Conservation (phyloP, 768 basidiomycete genomes). For the Podaxis sp. region DNA sequence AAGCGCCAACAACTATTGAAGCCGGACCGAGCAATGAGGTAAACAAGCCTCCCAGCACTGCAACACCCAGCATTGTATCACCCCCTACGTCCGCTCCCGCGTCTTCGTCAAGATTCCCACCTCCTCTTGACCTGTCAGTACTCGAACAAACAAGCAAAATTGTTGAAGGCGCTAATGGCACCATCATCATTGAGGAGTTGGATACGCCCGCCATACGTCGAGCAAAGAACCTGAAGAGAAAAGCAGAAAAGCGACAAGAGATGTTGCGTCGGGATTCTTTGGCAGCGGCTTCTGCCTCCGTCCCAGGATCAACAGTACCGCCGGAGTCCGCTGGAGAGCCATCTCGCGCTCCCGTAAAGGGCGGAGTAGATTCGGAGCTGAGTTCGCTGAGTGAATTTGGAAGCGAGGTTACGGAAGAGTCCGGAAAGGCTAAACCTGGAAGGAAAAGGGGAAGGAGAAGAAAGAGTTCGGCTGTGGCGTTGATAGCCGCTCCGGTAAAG, state of each 20-base stretch:
- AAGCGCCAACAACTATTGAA: neutral
- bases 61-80: neutral
- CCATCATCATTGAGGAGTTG: constrained; percentile 66
- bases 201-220: constrained; percentile 71
- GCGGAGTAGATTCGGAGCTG: constrained; percentile 37
- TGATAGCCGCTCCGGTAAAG: constrained; percentile 13
- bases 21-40: neutral
- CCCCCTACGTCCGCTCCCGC: constrained; percentile 3
- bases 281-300: neutral
- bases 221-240: constrained; percentile 43
- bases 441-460: constrained; percentile 16
- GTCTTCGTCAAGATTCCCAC: neutral
- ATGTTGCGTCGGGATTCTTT: constrained; percentile 4
- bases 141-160: constrained; percentile 22
- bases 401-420: constrained; percentile 18
- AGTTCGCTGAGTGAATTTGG: constrained; percentile 47
- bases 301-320: neutral
- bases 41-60: neutral
- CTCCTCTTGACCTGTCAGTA: neutral
- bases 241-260: constrained; percentile 17
- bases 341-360: neutral
- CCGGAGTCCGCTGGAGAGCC: neutral
- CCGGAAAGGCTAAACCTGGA: neutral
- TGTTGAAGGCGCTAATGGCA: constrained; percentile 36
- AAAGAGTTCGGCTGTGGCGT: constrained; percentile 11